A percentile compares a stretch with the other conserved stretches of the same genome.
Conservation (phyloP, 2,329 filamentous ascomycete genomes). For the Rachicladosporium sp. region DNA sequence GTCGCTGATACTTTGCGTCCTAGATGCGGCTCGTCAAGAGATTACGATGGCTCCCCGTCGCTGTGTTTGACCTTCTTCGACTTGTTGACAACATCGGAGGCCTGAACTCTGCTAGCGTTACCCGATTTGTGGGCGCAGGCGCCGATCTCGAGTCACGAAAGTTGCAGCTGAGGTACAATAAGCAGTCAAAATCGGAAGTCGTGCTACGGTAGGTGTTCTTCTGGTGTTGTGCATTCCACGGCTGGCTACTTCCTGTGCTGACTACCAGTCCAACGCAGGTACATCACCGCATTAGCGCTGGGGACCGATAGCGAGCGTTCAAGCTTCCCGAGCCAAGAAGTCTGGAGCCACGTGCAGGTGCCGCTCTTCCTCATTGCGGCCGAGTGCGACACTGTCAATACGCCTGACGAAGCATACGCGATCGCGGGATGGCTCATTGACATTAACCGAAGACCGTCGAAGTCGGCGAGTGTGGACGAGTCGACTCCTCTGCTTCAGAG, state of each 20-base stretch:
- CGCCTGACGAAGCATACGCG: conserved; percentile 56
- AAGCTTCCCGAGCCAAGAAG: conserved; percentile 48
- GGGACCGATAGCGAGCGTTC: conserved; percentile 30
- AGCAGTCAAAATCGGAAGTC: conserved; percentile 68
- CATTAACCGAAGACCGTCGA: conserved; percentile 3
- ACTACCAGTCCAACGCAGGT: conserved; percentile 21
- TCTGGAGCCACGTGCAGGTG: conserved; percentile 60
- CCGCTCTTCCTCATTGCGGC: conserved; percentile 72
- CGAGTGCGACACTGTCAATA: conserved; percentile 63
- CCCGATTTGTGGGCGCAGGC: conserved; percentile 58
- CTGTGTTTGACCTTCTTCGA: conserved; percentile 65
- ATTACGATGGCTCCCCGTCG: conserved; percentile 47
- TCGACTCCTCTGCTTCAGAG: too few species aligned
- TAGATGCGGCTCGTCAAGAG: neutral
- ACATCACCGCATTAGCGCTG: conserved; percentile 52
- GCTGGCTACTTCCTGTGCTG: too few species aligned
- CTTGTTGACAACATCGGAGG: conserved; percentile 71
- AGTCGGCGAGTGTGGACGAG: too few species aligned
- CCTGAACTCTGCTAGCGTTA: conserved; percentile 62
- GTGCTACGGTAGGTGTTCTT: conserved; percentile 47
- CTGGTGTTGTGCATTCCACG: too few species aligned
- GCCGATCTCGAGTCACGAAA: conserved; percentile 54
- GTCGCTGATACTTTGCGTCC: too few species aligned
- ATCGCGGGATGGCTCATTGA: conserved; percentile 40
- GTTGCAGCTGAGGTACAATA: conserved; percentile 64